Evolutionary conservation across 352 stramenopile species (phyloP), one percentile per base, ranked within the genome.

Genomic region (Globisporangium viniferum): DNA sequence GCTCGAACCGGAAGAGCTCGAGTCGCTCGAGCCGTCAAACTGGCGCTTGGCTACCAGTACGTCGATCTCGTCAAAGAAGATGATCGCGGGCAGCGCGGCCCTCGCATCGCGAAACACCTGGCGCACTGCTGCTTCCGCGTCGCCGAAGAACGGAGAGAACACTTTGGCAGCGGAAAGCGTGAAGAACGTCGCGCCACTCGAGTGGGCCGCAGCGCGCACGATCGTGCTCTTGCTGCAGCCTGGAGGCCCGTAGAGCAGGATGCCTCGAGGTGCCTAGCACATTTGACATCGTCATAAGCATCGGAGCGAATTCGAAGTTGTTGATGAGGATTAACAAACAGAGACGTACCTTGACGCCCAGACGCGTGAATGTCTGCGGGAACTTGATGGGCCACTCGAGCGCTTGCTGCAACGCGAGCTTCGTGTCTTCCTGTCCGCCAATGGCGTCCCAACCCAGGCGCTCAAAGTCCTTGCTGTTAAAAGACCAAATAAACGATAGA

Each of bases 11-110:
- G 73, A 33, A 33, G 31, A 74, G 12, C 79, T 76, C 2, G 66
- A 55, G 12, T 70, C 68, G 6, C 67, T 74, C 0, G 66, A 75
- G 31, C 76, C 83, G 46, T 84, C 82, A 31, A 93, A 93, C 39
- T 83, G 77, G 8, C 89, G 82, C 73, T 96, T 95, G 18, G 84
- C 71, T 22, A 97, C 91, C 35, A 97, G 74, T 6, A 92, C 88
- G 67, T 97, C 86, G 59, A 96, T 89, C 78, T 97, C 86, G 63
- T 97, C 82, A 57, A 98, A 88, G 72, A 98, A 98, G 35, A 98
- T 79, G 56, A 99, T 98, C 14, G 94, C 86, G 1, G 92, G 92
- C 12, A 88, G 71, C 5, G 90, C 90, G 2, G 82, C 78, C 15
- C 91, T 75, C 7, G 93, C 92, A 35, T 94, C 81, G 0, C 74